Base-by-base conservation (phyloP, 768 basidiomycete genomes). In the Pisolithus orientalis region DNA sequence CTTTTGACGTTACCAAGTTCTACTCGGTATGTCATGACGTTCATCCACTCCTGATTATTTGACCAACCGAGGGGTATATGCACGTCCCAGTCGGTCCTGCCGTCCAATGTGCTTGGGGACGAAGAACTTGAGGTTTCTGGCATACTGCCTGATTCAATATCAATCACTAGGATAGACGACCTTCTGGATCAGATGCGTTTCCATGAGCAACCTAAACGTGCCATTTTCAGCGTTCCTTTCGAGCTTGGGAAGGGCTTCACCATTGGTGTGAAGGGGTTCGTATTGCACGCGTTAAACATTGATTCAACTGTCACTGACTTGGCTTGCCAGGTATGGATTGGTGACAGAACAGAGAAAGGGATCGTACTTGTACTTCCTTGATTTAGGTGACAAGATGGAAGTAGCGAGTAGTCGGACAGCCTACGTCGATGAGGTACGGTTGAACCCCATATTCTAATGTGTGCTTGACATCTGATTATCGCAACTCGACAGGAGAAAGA, bases 331-430 rank as follows among this genome's bases (percentile, higher is more conserved):
- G 44, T 99, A 95, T 66, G 85, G 90, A 8, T 69, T 95, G 42
- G 78, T 98, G 14, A 90, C 90, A 1, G 86, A 94, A 62, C 92
- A 94, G 69, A 88, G 80, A 66, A 94, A 87, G 67, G 88, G 90
- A 0, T 50, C 75, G 5, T 87, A 92, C 66, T 87, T 82, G 62
- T 90, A 92, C 62, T 94, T 96, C 54, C 79, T 83, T 34, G 90
- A 90, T 61, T 76, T 81, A 52, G 91, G 82, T 44, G 84, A 84
- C 62, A 74, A 75, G 54, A 86, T 84, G 85, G 88, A 87, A 59
- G 84, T 89, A 48, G 91, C 85, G 0, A 72, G 75, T 40, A 75
- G 76, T 47, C 80, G 80, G 62, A 89, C 90, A 5, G 72, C 75
- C 6, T 92, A 88, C 65, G 75, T 88, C 39, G 90, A 95, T 52